Base-by-base conservation (phyloP, 2,329 filamentous ascomycete species). In the Penicillium paneum region DNA sequence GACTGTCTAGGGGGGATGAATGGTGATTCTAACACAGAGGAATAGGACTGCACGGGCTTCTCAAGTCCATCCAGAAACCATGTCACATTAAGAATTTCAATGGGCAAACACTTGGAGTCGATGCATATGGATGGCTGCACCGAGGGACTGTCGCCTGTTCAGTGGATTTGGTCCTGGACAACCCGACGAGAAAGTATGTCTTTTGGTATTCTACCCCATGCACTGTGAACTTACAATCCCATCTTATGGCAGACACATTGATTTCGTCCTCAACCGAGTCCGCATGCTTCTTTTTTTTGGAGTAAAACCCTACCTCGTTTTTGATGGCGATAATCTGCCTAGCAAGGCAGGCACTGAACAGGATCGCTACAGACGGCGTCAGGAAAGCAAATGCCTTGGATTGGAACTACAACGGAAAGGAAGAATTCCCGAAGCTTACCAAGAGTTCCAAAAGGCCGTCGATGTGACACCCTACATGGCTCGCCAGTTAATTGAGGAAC, bases 381-480 rank as follows among this genome's bases (percentile, higher is more conserved):
- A 91, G 60, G 87, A 93, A 56, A 90, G 86, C 73, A 91, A 84
- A 70, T 84, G 83, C 67, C 71, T 84, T 2, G 94, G 92, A 0
- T 74, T 93, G 55, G 90, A 94, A 67, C 77, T 97, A 11, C 79
- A 96, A 53, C 87, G 86, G 57, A 87, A 91, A 32, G 93, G 94
- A 28, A 92, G 93, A 69, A 80, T 83, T 1, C 81, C 87, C 0
- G 88, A 93, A 67, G 94, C 94, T 10, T 85, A 92, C 54, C 79
- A 86, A 42, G 91, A 97, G 72, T 83, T 97, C 53, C 93, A 97
- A 69, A 99, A 97, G 72, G 89, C 92, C 42, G 88, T 97, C 56
- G 94, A 99, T 71, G 86, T 99, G 35, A 97, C 94, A 1, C 93
- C 95, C 2, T 87, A 94, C 66, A 99, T 99, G 95, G 94, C 94